Evolutionary conservation across 495 filamentous ascomycete species (phyloP), one percentile per base, ranked within the genome.

Genomic region (Penicillium canariense): DNA sequence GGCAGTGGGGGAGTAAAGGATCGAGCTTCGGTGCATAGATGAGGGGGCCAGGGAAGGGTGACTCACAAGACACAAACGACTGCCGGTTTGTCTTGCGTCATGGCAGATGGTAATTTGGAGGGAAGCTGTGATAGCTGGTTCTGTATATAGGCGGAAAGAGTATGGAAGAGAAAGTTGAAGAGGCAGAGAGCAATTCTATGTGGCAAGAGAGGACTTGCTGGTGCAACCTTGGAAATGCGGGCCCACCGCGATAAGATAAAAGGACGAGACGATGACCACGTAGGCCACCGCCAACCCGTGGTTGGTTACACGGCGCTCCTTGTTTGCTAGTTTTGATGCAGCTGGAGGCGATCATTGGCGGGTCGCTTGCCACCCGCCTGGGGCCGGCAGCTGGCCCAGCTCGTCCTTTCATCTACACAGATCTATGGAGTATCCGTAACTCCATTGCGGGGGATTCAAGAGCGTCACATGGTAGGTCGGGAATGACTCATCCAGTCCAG

Each of bases 61-160:
- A 75, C 84, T 73, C 83, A 91, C 89, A 92, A 88, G 32, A 90
- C 88, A 60, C 85, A 91, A 68, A 92, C 85, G 53, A 91, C 89
- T 1, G 84, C 58, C 7, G 62, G 69, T 40, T 75, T 75, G 31
- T 56, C 47, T 53, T 84, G 58, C 25, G 67, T 85, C 84, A 65
- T 59, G 34, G 9, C 52, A 38, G 12, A 44, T 36, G 26, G 9
- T 17, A 38, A 18, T 14, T 63, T 71, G 43, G 73, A 58, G 50
- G 67, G 63, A 77, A 78, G 56, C 54, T 59, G 58, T 47, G 17
- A 60, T 40, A 15, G 54, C 31, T 1, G 17, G 27, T 14, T 25
- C 14, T 54, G 20, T 52, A 45, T 50, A 38, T 54, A 22, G 18
- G 25, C 0, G 7, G 25, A 17, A 28, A 4, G 23, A 27, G 15